phyloP scores from a whole-genome alignment of 2,329 filamentous ascomycete species.

The Rosellinia necatrix region DNA sequence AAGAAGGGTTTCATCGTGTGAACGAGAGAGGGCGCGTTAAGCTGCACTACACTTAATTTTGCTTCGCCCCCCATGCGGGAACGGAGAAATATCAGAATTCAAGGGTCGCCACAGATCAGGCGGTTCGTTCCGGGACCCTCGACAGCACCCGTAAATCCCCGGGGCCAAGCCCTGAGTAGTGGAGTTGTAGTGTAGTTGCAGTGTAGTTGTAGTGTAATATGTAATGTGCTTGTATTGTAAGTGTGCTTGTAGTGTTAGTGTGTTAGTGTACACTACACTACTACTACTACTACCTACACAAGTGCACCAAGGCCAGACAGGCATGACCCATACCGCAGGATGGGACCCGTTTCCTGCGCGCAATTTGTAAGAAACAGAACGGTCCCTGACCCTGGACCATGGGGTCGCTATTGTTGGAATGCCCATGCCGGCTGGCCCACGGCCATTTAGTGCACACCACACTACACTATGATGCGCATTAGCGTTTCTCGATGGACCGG shows the following conservation, averaged over 20 bases:
- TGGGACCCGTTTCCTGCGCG: background rate
- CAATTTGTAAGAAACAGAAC: constrained; percentile 7
- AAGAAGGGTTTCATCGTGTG: background rate
- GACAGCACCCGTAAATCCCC: constrained; percentile 20
- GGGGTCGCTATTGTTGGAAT: background rate
- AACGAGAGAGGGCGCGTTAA: too few species aligned
- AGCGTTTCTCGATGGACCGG: constrained; percentile 12
- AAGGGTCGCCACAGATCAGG: background rate
- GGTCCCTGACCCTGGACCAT: background rate
- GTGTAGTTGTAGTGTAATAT: too few species aligned
- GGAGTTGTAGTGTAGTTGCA: too few species aligned
- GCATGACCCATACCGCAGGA: constrained; percentile 12
- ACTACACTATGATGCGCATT: constrained; percentile 25
- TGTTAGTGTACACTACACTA: too few species aligned
- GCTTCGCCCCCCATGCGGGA: too few species aligned
- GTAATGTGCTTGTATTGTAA: too few species aligned
- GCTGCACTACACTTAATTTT: too few species aligned
- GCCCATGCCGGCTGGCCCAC: background rate
- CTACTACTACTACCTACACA: too few species aligned
- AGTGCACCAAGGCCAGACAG: too few species aligned
- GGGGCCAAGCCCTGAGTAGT: constrained; percentile 21
- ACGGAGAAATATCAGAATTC: background rate
- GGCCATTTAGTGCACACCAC: too few species aligned
- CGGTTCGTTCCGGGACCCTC: constrained; percentile 19
- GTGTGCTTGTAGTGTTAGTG: too few species aligned